These are phyloP conservation scores for Diaporthe vexans DNA, from an alignment of 2,329 filamentous ascomycete species.

Conservation along the genomic window DNA sequence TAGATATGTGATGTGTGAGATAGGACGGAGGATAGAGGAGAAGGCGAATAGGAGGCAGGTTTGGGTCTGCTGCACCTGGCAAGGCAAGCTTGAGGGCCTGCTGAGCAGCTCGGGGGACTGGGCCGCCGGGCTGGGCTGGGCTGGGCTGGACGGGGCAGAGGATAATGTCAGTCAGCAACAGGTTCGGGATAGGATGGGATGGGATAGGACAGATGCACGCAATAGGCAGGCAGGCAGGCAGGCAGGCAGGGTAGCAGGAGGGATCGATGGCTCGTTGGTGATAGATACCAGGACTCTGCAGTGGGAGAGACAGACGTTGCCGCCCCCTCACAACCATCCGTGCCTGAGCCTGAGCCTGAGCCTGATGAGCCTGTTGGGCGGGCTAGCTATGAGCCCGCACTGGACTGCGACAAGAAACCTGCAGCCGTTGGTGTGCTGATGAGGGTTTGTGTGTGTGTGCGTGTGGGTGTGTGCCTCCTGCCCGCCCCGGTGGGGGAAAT, in stretches of 20 bases:
- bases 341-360: constrained; percentile 15
- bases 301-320: not conserved
- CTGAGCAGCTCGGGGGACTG: constrained; percentile 3
- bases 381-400: not conserved
- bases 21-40: constrained; percentile 5
- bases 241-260: constrained; percentile 16
- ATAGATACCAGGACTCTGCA: not conserved
- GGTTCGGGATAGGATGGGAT: not conserved
- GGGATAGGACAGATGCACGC: too few relatives aligned
- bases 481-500: constrained; percentile 13
- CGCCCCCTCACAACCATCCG: constrained; percentile 1
- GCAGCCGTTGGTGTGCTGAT: constrained; percentile 13
- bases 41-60: constrained; percentile 31
- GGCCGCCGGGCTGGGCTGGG: constrained; percentile 2
- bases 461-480: too few relatives aligned
- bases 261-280: constrained; percentile 16
- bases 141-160: not conserved
- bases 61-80: constrained; percentile 11
- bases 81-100: constrained; percentile 11
- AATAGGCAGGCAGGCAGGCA: not conserved
- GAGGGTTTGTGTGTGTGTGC: not conserved
- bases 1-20: constrained; percentile 38
- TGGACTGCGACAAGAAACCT: too few relatives aligned
- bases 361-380: not conserved
- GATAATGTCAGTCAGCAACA: constrained; percentile 4